Evolutionary conservation across 805 yeast species (phyloP), one percentile per base, ranked within the genome.

Genomic region (Kuraishia molischiana): DNA sequence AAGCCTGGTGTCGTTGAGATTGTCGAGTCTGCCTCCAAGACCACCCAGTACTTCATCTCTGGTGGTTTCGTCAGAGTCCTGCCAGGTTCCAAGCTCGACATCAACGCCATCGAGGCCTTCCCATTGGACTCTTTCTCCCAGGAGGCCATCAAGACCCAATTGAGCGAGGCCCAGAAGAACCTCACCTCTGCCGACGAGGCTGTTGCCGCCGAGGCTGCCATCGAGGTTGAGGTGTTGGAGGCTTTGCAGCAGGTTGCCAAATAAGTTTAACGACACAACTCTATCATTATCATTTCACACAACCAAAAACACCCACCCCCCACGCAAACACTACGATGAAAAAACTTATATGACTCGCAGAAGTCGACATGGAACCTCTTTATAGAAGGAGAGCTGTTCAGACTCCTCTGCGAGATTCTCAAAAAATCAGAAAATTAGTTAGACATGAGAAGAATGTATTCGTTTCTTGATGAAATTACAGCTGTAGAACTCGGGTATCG

Each of bases 41-140:
- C 82, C 47, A 68, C 76, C 59, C 85, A 84, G 65, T 90, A 64
- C 72, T 92, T 90, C 53, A 87, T 90, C 49, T 77, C 94, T 45
- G 97, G 97, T 49, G 98, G 98, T 51, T 84, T 90, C 56, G 97
- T 96, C 43, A 77, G 95, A 41, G 95, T 92, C 48, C 89, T 85
- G 62, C 97, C 96, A 66, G 94, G 85, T 56, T 87, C 95, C 50
- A 74, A 81, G 52, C 73, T 92, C 60, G 78, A 85, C 58, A 81
- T 92, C 63, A 83, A 92, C 58, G 89, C 97, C 47, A 82, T 86
- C 53, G 98, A 92, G 71, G 98, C 97, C 32, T 85, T 77, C 70
- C 85, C 92, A 58, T 73, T 92, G 52, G 90, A 86, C 47, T 78
- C 85, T 45, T 86, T 90, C 67, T 85, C 87, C 40, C 67, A 77